These are phyloP conservation scores for Fusarium stilboides DNA, from an alignment of 2,329 filamentous ascomycete species.

Conservation along the genomic window DNA sequence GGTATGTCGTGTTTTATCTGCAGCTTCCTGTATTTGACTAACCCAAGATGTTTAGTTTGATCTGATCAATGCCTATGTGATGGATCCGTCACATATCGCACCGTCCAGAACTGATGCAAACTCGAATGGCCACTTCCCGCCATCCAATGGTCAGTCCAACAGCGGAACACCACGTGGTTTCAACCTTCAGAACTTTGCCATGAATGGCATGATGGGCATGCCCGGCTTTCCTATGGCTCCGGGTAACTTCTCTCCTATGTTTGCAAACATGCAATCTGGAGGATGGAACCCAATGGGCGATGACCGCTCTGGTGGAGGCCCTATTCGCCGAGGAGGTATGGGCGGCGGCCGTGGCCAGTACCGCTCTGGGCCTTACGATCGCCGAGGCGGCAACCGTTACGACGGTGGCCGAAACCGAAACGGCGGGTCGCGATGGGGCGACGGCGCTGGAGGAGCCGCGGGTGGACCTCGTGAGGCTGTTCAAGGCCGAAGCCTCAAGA, in stretches of 20 bases:
- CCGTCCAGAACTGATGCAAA: slow-evolving; percentile 94
- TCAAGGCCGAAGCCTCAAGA: slow-evolving; percentile 92
- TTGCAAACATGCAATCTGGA: slow-evolving; percentile 65
- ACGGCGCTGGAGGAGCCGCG: slow-evolving; percentile 81
- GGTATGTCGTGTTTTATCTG: slow-evolving; percentile 68
- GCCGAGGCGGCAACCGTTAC: slow-evolving; percentile 71
- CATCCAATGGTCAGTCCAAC: slow-evolving; percentile 80
- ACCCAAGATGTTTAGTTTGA: slow-evolving; percentile 72
- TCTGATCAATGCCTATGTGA: slow-evolving; percentile 93
- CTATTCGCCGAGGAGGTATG: slow-evolving; percentile 77
- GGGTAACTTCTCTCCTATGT: slow-evolving; percentile 68
- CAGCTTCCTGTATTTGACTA: slow-evolving; percentile 8
- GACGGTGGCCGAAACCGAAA: slow-evolving; percentile 65
- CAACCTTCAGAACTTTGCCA: slow-evolving; percentile 81
- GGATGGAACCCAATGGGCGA: slow-evolving; percentile 68
- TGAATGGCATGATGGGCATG: slow-evolving; percentile 72
- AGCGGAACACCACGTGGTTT: slow-evolving; percentile 93
- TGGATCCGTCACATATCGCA: slow-evolving; percentile 95
- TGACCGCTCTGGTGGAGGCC: slow-evolving; percentile 77
- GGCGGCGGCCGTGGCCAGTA: slow-evolving; percentile 67
- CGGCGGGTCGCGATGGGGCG: slow-evolving; percentile 76
- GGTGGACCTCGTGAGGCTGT: slow-evolving; percentile 92
- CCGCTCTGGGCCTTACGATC: slow-evolving; percentile 81
- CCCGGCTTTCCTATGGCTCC: slow-evolving; percentile 70
- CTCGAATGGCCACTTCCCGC: slow-evolving; percentile 94